Evolutionary conservation across 768 basidiomycete species (phyloP), one percentile per base, ranked within the genome.

Genomic region (Lactarius evosmus): DNA sequence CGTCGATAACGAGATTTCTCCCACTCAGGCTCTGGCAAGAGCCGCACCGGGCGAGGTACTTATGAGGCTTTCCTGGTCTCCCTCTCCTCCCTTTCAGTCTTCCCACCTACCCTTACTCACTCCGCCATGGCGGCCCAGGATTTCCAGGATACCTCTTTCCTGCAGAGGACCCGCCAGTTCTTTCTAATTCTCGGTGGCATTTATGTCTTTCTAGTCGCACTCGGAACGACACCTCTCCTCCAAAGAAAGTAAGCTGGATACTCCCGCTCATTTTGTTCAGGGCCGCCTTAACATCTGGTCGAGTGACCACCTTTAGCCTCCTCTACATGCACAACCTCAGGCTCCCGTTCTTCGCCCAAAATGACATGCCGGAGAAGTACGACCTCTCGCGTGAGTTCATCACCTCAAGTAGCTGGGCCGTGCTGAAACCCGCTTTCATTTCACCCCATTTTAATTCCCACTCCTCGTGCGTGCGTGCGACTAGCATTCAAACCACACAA

Each of bases 311-410:
- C 14, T 58, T 30, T 70, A 85, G 85, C 50, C 62, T 78, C 8
- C 58, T 87, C 46, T 96, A 87, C 73, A 75, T 92, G 66, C 86
- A 97, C 70, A 79, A 80, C 16, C 53, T 93, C 52, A 82, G 75
- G 62, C 67, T 86, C 27, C 93, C 94, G 6, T 77, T 82, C 60
- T 81, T 79, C 63, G 83, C 86, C 0, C 78, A 85, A 33, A 93
- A 83, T 68, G 79, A 84, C 60, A 69, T 75, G 8, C 95, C 95
- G 1, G 91, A 92, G 72, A 81, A 75, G 67, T 92, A 92, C 72
- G 90, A 91, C 1, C 77, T 96, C 60, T 86, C 94, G 32, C 92
- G 91, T 93, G 72, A 69, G 84, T 76, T 12, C 33, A 29, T 14
- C n/a, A 12, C 38, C 56, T 7, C 30, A n/a, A n/a, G 19, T 19